These are phyloP conservation scores for Penicillium sp. DNA, from an alignment of 2,329 filamentous ascomycete species.

Conservation along the genomic window DNA sequence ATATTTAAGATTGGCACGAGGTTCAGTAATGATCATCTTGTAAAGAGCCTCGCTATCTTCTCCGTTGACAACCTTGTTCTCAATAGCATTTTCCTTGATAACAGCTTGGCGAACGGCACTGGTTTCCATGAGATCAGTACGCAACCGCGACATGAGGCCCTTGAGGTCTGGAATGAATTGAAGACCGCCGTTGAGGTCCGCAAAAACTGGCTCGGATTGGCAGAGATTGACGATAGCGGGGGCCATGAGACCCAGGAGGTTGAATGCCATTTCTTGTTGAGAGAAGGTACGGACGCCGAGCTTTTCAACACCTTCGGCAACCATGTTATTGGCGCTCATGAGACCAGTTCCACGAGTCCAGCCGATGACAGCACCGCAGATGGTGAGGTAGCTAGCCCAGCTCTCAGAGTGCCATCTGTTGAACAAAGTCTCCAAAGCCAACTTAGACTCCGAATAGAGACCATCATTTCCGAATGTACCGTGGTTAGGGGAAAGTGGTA, in stretches of 20 bases:
- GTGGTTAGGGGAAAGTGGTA: slow-evolving; percentile 95
- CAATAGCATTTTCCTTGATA: slow-evolving; percentile 89
- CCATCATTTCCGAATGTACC: slow-evolving; percentile 97
- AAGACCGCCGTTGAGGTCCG: slow-evolving; percentile 93
- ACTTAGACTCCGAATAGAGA: slow-evolving; percentile 96
- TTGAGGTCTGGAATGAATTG: slow-evolving; percentile 97
- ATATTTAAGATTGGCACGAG: slow-evolving; percentile 96
- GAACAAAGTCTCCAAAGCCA: slow-evolving; percentile 94
- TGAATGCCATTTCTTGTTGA: slow-evolving; percentile 99
- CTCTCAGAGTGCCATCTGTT: slow-evolving; percentile 97
- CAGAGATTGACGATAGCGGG: slow-evolving; percentile 91
- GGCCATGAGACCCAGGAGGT: slow-evolving; percentile 92
- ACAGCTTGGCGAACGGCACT: slow-evolving; percentile 91
- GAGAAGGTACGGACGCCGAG: slow-evolving; percentile 98
- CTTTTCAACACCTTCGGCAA: slow-evolving; percentile 93
- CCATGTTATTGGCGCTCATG: slow-evolving; percentile 97
- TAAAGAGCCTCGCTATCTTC: slow-evolving; percentile 88
- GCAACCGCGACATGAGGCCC: slow-evolving; percentile 85
- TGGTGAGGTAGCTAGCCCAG: slow-evolving; percentile 96
- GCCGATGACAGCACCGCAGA: slow-evolving; percentile 96
- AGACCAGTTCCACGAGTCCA: slow-evolving; percentile 98
- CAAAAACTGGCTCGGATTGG: slow-evolving; percentile 92
- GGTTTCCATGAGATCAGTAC: slow-evolving; percentile 91
- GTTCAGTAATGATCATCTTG: slow-evolving; percentile 89
- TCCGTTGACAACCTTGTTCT: slow-evolving; percentile 96